Conservation (phyloP, 306 rosid genomes). For the Rosa chinensis region DNA sequence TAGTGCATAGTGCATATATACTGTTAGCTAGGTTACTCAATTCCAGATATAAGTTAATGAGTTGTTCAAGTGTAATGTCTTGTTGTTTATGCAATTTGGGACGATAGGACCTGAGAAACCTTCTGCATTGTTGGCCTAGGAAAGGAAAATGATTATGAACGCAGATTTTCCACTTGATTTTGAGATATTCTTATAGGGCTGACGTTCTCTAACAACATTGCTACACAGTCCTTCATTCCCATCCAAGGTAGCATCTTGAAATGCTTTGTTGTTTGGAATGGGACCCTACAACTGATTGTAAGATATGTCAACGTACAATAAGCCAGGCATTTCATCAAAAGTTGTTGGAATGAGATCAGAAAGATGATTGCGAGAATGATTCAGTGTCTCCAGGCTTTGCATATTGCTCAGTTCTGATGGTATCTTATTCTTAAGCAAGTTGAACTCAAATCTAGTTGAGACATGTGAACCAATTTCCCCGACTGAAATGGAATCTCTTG, state of each 20-base stretch:
- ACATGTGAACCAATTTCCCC: neutral
- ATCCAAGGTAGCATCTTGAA: neutral
- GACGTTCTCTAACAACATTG: neutral
- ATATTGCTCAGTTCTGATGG: neutral
- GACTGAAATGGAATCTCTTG: neutral
- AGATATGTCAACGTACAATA: too few relatives aligned
- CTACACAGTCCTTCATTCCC: conserved; percentile 1
- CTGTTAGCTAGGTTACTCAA: neutral
- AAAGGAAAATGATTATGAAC: neutral
- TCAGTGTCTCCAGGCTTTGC: neutral
- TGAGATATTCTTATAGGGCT: neutral
- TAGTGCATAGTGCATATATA: too few relatives aligned
- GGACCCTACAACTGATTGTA: conserved; percentile 13
- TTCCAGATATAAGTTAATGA: neutral
- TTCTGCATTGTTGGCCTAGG: neutral
- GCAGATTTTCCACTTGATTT: neutral
- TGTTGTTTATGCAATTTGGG: neutral
- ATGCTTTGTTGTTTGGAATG: neutral
- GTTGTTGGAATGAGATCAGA: neutral
- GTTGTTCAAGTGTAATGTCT: neutral
- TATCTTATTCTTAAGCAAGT: conserved; percentile 1
- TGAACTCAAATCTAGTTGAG: conserved; percentile 22
- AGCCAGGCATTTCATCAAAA: too few relatives aligned
- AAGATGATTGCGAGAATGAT: neutral
- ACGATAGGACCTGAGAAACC: neutral